A percentile compares a stretch with the other conserved stretches of the same genome.
Evolutionary conservation across 2,329 filamentous ascomycete genomes (phyloP).

Genomic region (Calycina marina): DNA sequence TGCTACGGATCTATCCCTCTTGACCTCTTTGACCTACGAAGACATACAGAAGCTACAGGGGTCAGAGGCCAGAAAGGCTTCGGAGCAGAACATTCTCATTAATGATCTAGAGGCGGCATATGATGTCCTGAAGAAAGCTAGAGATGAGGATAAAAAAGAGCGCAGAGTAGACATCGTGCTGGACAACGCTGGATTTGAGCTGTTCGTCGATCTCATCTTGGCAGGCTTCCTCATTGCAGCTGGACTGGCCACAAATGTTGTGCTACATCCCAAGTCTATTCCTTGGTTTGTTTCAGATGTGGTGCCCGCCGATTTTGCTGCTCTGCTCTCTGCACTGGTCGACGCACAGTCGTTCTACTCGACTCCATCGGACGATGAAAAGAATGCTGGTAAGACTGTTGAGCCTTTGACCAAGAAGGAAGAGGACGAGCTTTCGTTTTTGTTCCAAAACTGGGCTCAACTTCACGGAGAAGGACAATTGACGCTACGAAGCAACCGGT

Average conservation of each 20-base stretch:
- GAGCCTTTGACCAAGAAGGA: constrained; percentile 53
- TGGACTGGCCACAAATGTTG: constrained; percentile 70
- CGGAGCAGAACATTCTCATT: constrained; percentile 81
- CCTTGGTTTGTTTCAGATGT: constrained; percentile 99
- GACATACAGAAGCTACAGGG: constrained; percentile 96
- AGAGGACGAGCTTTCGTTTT: constrained; percentile 49
- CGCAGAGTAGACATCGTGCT: constrained; percentile 85
- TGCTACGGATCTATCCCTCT: constrained; percentile 81
- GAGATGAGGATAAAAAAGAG: constrained; percentile 47
- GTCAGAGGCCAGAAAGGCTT: constrained; percentile 66
- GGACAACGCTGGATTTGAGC: constrained; percentile 93
- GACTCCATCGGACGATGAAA: constrained; percentile 53
- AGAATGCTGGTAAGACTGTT: constrained; percentile 39
- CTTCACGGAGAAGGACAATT: constrained; percentile 77
- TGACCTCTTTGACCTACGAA: constrained; percentile 82
- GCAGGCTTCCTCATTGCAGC: constrained; percentile 79
- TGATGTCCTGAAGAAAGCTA: constrained; percentile 47
- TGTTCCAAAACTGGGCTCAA: constrained; percentile 69
- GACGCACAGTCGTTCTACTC: constrained; percentile 69
- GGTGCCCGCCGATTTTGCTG: constrained; percentile 67
- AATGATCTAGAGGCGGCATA: constrained; percentile 73
- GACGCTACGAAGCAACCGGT: constrained; percentile 66
- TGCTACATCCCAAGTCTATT: constrained; percentile 86
- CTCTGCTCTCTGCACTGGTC: constrained; percentile 68
- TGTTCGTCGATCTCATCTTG: constrained; percentile 87